phyloP scores from a whole-genome alignment of 495 filamentous ascomycete genomes.

The Talaromyces ruber region DNA sequence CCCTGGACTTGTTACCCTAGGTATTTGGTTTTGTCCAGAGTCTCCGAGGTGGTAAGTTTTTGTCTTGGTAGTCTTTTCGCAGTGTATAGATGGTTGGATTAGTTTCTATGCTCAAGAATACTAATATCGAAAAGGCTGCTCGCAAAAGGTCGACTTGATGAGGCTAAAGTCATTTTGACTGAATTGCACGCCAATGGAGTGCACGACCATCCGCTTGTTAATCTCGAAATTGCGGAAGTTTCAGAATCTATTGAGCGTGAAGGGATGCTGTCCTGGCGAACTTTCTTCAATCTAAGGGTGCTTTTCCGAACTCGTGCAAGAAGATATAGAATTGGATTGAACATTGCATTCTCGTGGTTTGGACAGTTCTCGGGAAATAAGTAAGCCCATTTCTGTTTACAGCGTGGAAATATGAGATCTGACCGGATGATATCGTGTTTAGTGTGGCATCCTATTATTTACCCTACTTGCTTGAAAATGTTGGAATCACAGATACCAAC shows the following conservation, averaged over 20 bases:
- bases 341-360: neutral
- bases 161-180: slow-evolving; percentile 41
- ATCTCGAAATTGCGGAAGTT: slow-evolving; percentile 30
- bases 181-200: slow-evolving; percentile 52
- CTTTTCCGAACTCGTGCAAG: neutral
- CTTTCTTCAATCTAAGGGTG: neutral
- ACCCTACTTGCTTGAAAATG: neutral
- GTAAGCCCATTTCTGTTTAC: no score
- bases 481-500: neutral
- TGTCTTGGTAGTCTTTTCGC: no score
- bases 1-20: slow-evolving; percentile 29
- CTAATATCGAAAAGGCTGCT: no score
- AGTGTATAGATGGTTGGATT: no score
- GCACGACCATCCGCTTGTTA: slow-evolving; percentile 41
- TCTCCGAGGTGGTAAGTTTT: slow-evolving; percentile 29
- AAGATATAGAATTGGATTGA: neutral
- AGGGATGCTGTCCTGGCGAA: neutral
- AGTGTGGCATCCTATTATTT: neutral
- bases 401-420: no score
- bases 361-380: slow-evolving; percentile 3
- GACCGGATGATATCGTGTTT: no score
- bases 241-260: neutral
- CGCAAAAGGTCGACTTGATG: slow-evolving; percentile 42
- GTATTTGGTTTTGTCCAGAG: slow-evolving; percentile 4
- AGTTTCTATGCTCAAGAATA: no score